phyloP scores from a whole-genome alignment of 2,329 filamentous ascomycete species.

The Alternaria longipes region DNA sequence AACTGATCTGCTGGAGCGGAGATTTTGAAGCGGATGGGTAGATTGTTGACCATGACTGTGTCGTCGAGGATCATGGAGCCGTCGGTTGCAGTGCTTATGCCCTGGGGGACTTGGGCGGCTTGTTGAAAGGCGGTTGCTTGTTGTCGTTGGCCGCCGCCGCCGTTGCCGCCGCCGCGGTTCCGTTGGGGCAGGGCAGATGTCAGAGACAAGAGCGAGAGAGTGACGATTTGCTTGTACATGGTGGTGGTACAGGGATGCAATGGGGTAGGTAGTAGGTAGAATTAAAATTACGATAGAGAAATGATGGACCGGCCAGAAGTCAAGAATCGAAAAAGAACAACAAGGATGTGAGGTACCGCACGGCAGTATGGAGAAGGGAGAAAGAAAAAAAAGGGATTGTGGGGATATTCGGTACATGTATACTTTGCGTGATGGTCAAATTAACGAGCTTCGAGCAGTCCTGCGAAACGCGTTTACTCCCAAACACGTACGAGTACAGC shows the following conservation, averaged over 20 bases:
- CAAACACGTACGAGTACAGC: constrained; percentile 22
- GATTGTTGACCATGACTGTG: constrained; percentile 63
- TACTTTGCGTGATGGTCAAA: not conserved
- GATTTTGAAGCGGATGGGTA: constrained; percentile 65
- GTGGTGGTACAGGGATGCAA: not conserved
- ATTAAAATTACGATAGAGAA: constrained; percentile 30
- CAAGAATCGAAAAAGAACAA: constrained; percentile 6
- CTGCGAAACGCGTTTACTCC: constrained; percentile 4
- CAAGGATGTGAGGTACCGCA: constrained; percentile 3
- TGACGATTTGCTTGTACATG: constrained; percentile 21
- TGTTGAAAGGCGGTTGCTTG: constrained; percentile 45
- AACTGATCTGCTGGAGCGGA: constrained; percentile 65
- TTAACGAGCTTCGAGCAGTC: not conserved
- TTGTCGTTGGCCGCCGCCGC: constrained; percentile 3
- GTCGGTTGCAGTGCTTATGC: constrained; percentile 58
- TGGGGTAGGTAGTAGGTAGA: not conserved
- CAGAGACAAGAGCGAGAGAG: constrained; percentile 33
- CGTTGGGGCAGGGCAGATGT: constrained; percentile 38
- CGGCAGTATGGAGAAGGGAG: constrained; percentile 18
- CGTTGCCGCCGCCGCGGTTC: constrained; percentile 21
- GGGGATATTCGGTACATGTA: not conserved
- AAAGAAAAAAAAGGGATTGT: constrained; percentile 7
- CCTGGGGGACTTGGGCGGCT: constrained; percentile 47
- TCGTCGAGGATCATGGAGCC: constrained; percentile 66
- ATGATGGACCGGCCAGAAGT: constrained; percentile 40